phyloP scores from a whole-genome alignment of 768 basidiomycete species.

The Podaxis rugospora region DNA sequence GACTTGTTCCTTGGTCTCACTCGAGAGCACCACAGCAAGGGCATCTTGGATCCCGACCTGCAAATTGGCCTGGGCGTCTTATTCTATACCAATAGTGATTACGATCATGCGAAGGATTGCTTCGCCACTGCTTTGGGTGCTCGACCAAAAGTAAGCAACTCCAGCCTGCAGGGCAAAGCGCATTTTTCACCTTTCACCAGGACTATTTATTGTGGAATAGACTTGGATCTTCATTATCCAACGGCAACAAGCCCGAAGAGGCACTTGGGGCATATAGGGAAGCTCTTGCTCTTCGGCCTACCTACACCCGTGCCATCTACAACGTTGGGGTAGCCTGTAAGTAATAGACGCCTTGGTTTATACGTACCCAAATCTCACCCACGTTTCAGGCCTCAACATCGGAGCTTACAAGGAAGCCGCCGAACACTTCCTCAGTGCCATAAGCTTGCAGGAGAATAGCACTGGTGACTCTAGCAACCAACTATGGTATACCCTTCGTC shows the following conservation, averaged over 20 bases:
- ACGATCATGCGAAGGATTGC: slow-evolving; percentile 89
- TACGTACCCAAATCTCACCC: slow-evolving; percentile 6
- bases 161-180: not conserved
- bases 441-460: slow-evolving; percentile 71
- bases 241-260: slow-evolving; percentile 92
- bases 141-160: slow-evolving; percentile 53
- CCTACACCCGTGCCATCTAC: slow-evolving; percentile 95
- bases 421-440: slow-evolving; percentile 88
- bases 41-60: slow-evolving; percentile 79
- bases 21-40: slow-evolving; percentile 71
- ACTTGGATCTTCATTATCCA: slow-evolving; percentile 89
- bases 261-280: slow-evolving; percentile 87
- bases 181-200: slow-evolving; percentile 23
- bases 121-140: slow-evolving; percentile 83
- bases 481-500: slow-evolving; percentile 85
- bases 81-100: slow-evolving; percentile 86
- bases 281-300: slow-evolving; percentile 86
- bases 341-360: slow-evolving; percentile 24
- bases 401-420: slow-evolving; percentile 94
- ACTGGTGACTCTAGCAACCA: slow-evolving; percentile 74
- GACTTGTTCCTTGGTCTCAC: slow-evolving; percentile 83
- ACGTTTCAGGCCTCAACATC: slow-evolving; percentile 79
- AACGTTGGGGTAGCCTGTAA: slow-evolving; percentile 97
- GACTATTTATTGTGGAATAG: slow-evolving; percentile 97
- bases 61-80: slow-evolving; percentile 92